A percentile compares a stretch with the other conserved stretches of the same genome.
phyloP scores from a whole-genome alignment of 139 green algal genomes.

The Chlorella sp. region DNA sequence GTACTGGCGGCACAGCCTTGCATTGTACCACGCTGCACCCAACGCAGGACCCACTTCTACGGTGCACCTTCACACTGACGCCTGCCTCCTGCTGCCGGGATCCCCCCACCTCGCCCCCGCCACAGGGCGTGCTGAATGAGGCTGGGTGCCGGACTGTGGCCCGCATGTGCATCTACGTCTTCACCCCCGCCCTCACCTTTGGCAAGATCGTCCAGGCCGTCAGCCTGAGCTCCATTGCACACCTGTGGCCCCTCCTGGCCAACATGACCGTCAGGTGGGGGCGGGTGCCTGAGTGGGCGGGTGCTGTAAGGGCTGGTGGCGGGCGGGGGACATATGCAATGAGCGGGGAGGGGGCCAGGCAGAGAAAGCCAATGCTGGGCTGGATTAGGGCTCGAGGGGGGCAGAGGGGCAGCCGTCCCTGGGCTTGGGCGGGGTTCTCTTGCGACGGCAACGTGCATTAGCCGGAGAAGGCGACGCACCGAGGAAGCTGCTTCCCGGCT shows the following conservation, averaged over 20 bases:
- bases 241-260: constrained; percentile 45
- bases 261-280: constrained; percentile 45
- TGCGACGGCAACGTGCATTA: too few relatives aligned
- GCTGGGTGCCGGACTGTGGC: constrained; percentile 21
- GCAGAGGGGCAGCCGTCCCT: too few relatives aligned
- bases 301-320: too few relatives aligned
- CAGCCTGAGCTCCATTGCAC: constrained; percentile 17
- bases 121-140: constrained; percentile 25
- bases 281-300: too few relatives aligned
- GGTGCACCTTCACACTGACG: background rate
- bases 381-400: too few relatives aligned
- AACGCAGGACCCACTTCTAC: background rate
- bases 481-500: too few relatives aligned
- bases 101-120: background rate
- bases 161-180: constrained; percentile 32
- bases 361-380: too few relatives aligned
- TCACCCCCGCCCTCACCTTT: constrained; percentile 39
- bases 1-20: background rate
- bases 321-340: too few relatives aligned
- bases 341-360: too few relatives aligned
- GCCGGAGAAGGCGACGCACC: too few relatives aligned
- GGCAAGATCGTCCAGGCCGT: constrained; percentile 34
- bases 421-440: too few relatives aligned
- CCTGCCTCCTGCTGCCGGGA: background rate
- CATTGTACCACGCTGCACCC: too few relatives aligned